Evolutionary conservation across 345 rosid genomes (phyloP).

Genomic region (Heritiera littoralis): DNA sequence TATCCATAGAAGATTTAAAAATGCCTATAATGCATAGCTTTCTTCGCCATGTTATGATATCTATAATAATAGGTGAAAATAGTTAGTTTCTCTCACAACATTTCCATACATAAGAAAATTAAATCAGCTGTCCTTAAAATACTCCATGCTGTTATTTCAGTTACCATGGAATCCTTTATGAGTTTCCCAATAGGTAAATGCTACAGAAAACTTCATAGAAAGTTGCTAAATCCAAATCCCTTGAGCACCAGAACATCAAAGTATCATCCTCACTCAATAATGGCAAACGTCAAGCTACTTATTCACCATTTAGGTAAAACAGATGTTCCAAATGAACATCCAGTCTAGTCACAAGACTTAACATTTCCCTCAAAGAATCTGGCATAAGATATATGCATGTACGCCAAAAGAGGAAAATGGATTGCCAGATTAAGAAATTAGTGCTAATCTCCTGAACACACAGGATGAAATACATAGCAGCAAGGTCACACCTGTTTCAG

Average conservation of each 20-base stretch:
- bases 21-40: neutral
- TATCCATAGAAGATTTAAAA: neutral
- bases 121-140: neutral
- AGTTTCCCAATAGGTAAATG: neutral
- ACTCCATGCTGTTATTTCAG: neutral
- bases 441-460: neutral
- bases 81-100: neutral
- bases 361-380: too few relatives aligned
- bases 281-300: neutral
- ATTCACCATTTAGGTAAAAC: neutral
- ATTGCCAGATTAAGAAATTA: neutral
- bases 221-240: neutral
- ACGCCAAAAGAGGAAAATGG: neutral
- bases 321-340: neutral
- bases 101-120: neutral
- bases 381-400: neutral
- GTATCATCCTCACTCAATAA: neutral
- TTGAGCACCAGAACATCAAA: neutral
- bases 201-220: neutral
- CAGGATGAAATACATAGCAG: neutral
- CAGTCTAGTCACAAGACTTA: too few relatives aligned
- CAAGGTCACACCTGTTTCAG: conserved; percentile 36
- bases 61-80: neutral
- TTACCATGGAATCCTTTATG: neutral
- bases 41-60: neutral